Evolutionary conservation across 2,329 filamentous ascomycete genomes (phyloP), one percentile per base, ranked within the genome.

Genomic region (Colletotrichum chrysophilum): DNA sequence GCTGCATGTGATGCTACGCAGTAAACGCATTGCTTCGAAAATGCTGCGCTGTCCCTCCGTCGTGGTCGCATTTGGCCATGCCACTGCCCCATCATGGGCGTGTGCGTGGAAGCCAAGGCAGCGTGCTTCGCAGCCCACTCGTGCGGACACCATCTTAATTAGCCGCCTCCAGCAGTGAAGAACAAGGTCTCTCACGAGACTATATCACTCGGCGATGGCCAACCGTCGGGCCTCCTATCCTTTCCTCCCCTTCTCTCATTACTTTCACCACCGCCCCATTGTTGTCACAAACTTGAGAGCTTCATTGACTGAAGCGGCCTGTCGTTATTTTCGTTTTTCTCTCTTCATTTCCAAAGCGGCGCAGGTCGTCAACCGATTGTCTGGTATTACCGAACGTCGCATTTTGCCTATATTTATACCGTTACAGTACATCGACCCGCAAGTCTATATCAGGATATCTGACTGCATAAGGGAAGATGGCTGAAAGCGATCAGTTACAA

Each of bases 271-370:
- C 30, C 34, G 43, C 43, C 6, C 65, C 21, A 48, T 71, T 77
- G 67, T 58, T 78, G 68, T 69, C 61, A 58, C 67, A 71, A 71
- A 43, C 26, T 76, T 82, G 83, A 82, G 82, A 71, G 81, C 82
- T 85, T 87, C 84, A 85, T 87, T 86, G 86, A 87, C 76, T 86
- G 84, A 86, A 82, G 84, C 83, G 85, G 82, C 83, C 85, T 84
- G 81, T 86, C 85, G 79, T 86, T 86, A 73, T 52, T 71, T 79
- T 81, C 78, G 62, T 38, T 81, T 78, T 65, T 28, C 68, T 74
- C 24, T 60, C 62, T 14, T 74, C 36, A 65, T 60, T 61, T 72
- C 68, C 72, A 58, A 26, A 52, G 28, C 76, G 84, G 82, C 83
- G 85, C 85, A 76, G 84, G 85, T 68, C 85, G 84, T 86, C 83